Conservation (phyloP, 2,329 filamentous ascomycete genomes). For the Xylariaceae sp. region DNA sequence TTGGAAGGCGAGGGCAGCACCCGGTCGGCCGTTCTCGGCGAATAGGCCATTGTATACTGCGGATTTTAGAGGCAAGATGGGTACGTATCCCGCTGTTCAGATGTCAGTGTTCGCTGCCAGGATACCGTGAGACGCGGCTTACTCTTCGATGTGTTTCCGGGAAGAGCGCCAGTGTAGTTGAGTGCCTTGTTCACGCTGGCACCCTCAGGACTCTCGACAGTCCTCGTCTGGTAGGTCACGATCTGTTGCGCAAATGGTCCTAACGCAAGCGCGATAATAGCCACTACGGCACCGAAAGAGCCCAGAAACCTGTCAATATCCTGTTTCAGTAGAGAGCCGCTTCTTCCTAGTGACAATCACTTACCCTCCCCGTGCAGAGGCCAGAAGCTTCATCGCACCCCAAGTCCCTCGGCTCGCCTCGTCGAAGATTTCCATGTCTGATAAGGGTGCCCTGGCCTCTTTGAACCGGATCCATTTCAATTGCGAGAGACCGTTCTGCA, state of each 20-base stretch:
- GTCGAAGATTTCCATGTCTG: conserved; percentile 30
- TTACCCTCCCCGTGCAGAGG: conserved; percentile 24
- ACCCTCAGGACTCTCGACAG: conserved; percentile 14
- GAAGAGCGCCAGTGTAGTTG: conserved; percentile 24
- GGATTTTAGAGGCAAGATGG: conserved; percentile 29
- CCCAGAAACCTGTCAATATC: conserved; percentile 16
- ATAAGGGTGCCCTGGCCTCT: conserved; percentile 22
- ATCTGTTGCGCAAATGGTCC: conserved; percentile 30
- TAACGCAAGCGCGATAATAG: conserved; percentile 23
- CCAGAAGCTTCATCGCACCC: conserved; percentile 25
- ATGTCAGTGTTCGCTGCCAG: background rate
- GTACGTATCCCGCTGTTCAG: conserved; percentile 23
- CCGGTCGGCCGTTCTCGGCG: conserved; percentile 27
- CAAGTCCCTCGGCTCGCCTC: conserved; percentile 29
- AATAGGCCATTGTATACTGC: conserved; percentile 32
- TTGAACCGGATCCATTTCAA: conserved; percentile 31
- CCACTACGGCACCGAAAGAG: conserved; percentile 25
- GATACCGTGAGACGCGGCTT: conserved; percentile 1
- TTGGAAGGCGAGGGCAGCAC: conserved; percentile 20
- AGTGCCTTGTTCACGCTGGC: conserved; percentile 24
- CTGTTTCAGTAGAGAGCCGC: background rate
- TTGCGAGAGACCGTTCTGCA: conserved; percentile 28
- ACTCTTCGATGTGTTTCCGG: conserved; percentile 19
- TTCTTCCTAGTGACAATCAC: background rate
- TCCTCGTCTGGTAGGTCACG: conserved; percentile 22